A percentile compares a stretch with the other conserved stretches of the same genome.
Evolutionary conservation across 2,329 filamentous ascomycete genomes (phyloP).

Genomic region (Ascochyta lentis): DNA sequence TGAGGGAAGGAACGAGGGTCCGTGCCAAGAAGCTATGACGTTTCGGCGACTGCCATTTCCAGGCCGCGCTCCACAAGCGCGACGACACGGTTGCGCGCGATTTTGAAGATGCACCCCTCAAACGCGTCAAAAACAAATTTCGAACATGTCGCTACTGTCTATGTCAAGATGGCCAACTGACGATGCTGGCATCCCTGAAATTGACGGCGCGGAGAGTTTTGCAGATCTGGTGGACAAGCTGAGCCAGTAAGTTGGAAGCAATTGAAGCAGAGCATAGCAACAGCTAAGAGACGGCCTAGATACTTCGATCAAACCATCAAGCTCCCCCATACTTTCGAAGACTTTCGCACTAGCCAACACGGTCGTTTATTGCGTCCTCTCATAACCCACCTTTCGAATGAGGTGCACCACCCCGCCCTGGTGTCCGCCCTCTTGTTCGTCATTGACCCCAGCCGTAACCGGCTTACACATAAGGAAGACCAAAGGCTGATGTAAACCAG

Average conservation of each 20-base stretch:
- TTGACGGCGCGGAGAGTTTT: constrained; percentile 66
- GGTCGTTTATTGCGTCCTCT: constrained; percentile 65
- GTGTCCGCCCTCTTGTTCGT: constrained; percentile 77
- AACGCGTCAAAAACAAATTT: constrained; percentile 8
- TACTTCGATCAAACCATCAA: constrained; percentile 63
- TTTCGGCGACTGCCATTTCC: constrained; percentile 3
- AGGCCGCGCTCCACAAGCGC: constrained; percentile 13
- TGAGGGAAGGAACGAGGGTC: constrained; percentile 7
- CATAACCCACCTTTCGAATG: constrained; percentile 68
- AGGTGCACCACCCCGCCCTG: constrained; percentile 71
- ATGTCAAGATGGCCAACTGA: constrained; percentile 38
- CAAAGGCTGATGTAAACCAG: constrained; percentile 51
- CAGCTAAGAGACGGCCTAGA: constrained; percentile 34
- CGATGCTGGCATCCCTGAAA: constrained; percentile 60
- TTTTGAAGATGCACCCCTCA: constrained; percentile 8
- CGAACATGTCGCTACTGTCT: constrained; percentile 37
- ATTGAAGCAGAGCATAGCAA: constrained; percentile 3
- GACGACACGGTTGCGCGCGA: constrained; percentile 15
- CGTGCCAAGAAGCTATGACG: constrained; percentile 28
- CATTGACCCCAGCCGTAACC: not conserved
- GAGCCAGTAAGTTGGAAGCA: constrained; percentile 48
- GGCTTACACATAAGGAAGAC: not conserved
- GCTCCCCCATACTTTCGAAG: constrained; percentile 74
- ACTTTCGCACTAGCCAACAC: constrained; percentile 70
- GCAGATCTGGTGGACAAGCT: constrained; percentile 71